Base-by-base conservation (phyloP, 2,329 filamentous ascomycete species). In the Scedosporium boydii region DNA sequence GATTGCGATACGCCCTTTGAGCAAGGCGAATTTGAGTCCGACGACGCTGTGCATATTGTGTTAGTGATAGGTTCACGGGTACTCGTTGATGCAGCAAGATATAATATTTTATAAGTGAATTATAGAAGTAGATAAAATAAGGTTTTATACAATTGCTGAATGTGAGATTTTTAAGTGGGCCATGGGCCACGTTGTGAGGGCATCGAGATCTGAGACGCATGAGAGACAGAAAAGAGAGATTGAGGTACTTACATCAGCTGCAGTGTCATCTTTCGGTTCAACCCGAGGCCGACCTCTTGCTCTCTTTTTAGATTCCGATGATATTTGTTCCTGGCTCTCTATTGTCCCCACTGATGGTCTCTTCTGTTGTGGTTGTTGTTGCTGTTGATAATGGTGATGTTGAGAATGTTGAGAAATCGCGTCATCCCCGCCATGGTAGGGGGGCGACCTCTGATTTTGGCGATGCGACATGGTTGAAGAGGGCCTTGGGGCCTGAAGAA, bases 21-120 rank as follows among this genome's bases (percentile, higher is more conserved):
- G 92, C 92, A 62, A 93, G 82, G 26, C 92, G 87, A 66, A 96
- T 95, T 71, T 96, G 92, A 4, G 90, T 93, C 62, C 92, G 84
- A 60, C 92, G 88, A 65, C 91, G 87, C 89, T 90, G 48, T 58
- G 64, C 56, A 23, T 14, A 12, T n/a, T n/a, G 65, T 65, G 65
- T 74, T 63, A 73, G 69, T 12, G 58, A 63, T 38, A 10, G 10
- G 34, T 38, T 38, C 34, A 38, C 34, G 10, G 34, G 34, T 38
- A 38, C 10, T 38, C 34, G 3, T 38, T 38, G 34, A 38, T 38
- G 34, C 12, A 38, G 12, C 10, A 38, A 9, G 10, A 12, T 38
- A 38, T 12, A 38, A 38, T 38, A 14, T 38, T 38, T 38, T 38
- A 38, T 38, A 38, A 38, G 3, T 38, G 34, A 38, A 14, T 12